Evolutionary conservation across 192 early-diverging fungal species (phyloP).

Genomic region (Coemansia sp.): DNA sequence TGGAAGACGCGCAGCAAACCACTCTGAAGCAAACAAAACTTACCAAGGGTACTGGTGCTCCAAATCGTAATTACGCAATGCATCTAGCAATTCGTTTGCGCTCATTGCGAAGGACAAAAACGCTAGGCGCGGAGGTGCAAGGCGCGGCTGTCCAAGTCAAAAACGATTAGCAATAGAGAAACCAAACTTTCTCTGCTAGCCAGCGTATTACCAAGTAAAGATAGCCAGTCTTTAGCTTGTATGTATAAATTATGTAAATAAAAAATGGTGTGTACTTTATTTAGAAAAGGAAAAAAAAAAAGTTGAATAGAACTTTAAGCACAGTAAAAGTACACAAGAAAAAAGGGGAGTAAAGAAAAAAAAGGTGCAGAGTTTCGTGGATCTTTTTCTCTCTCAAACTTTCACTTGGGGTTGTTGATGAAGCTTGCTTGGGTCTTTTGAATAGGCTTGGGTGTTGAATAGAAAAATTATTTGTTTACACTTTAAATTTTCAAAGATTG

Average conservation of each 20-base stretch:
- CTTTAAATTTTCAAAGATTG: not conserved
- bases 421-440: not conserved
- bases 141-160: not conserved
- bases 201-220: not conserved
- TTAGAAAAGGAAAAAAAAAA: not conserved
- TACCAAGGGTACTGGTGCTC: conserved; percentile 52
- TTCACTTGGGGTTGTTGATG: not conserved
- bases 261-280: not conserved
- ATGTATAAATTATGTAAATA: not conserved
- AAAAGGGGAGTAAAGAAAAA: not conserved
- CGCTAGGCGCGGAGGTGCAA: not conserved
- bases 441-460: not conserved
- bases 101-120: conserved; percentile 21
- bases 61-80: conserved; percentile 31
- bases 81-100: conserved; percentile 39
- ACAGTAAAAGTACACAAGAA: conserved; percentile 7
- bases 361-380: not conserved
- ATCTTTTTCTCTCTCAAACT: no score
- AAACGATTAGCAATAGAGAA: not conserved
- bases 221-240: not conserved
- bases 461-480: conserved; percentile 1
- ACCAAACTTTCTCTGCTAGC: not conserved
- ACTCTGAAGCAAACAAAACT: conserved; percentile 4
- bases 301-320: not conserved
- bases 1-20: not conserved